Evolutionary conservation across 192 early-diverging fungal genomes (phyloP).

Genomic region (Gaertneriomyces semiglobifer): DNA sequence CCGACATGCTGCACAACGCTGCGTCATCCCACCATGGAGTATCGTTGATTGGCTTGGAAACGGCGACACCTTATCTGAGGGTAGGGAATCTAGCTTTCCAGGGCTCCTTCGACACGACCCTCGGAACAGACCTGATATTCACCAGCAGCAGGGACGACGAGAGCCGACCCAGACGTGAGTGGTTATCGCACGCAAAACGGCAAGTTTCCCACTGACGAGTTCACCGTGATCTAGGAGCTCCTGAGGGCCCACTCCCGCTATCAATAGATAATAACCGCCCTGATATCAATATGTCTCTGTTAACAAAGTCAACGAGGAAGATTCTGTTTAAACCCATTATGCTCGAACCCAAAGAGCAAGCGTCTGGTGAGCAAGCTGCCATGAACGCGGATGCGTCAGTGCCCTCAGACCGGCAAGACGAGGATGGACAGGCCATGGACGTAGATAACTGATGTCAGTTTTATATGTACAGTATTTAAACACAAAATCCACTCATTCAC

Average conservation of each 20-base stretch:
- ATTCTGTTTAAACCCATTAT: conserved; percentile 15
- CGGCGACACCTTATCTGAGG: conserved; percentile 16
- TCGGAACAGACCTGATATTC: conserved; percentile 35
- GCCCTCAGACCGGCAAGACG: no score
- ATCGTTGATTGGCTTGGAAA: conserved; percentile 26
- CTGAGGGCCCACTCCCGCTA: conserved; percentile 17
- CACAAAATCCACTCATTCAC: no score
- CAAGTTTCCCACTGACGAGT: not conserved
- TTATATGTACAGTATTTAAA: no score
- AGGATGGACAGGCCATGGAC: no score
- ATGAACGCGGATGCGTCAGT: no score
- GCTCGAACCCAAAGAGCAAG: not conserved
- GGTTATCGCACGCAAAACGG: not conserved
- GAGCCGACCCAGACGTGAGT: conserved; percentile 21
- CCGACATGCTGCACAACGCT: not conserved
- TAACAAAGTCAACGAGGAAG: conserved; percentile 17
- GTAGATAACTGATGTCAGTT: no score
- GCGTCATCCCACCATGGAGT: conserved; percentile 17
- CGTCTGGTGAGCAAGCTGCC: not conserved
- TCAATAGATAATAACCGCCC: conserved; percentile 15
- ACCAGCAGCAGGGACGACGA: conserved; percentile 11
- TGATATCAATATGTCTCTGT: conserved; percentile 19
- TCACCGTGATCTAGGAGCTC: conserved; percentile 3
- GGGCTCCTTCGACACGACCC: conserved; percentile 18
- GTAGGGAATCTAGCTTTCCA: conserved; percentile 23